Evolutionary conservation across 805 yeast genomes (phyloP).

Genomic region (Dipodascus albidus): DNA sequence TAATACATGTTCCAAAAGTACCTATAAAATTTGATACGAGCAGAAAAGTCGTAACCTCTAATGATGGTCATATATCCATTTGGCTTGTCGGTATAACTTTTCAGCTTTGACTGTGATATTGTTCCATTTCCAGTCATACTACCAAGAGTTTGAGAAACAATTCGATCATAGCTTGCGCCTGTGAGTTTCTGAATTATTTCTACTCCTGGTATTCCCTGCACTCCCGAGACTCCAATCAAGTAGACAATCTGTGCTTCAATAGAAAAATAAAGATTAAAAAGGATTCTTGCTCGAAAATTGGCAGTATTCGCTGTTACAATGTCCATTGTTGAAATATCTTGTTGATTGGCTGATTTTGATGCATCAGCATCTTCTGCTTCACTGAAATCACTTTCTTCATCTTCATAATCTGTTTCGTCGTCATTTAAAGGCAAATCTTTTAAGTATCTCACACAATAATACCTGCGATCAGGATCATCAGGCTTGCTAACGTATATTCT

Average conservation of each 20-base stretch:
- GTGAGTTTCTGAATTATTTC: constrained; percentile 37
- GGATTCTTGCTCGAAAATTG: neutral
- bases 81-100: constrained; percentile 19
- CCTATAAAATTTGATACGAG: constrained; percentile 61
- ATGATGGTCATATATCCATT: constrained; percentile 28
- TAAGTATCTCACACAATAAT: constrained; percentile 26
- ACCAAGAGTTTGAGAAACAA: constrained; percentile 42
- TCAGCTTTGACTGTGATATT: constrained; percentile 14
- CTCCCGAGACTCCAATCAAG: constrained; percentile 30
- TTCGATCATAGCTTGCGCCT: constrained; percentile 44
- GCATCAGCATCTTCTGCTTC: neutral
- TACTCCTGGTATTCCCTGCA: constrained; percentile 49
- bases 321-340: constrained; percentile 3
- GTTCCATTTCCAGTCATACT: constrained; percentile 30
- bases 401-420: constrained; percentile 29
- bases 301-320: neutral
- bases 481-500: constrained; percentile 25
- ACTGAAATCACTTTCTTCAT: constrained; percentile 17
- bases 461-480: constrained; percentile 22
- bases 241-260: constrained; percentile 52
- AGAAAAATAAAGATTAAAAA: constrained; percentile 48
- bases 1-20: constrained; percentile 29
- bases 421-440: constrained; percentile 18
- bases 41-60: constrained; percentile 59
- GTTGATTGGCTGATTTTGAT: too few species aligned